These are phyloP conservation scores for Begonia peltatifolia DNA, from an alignment of 306 rosid species.

Conservation along the genomic window DNA sequence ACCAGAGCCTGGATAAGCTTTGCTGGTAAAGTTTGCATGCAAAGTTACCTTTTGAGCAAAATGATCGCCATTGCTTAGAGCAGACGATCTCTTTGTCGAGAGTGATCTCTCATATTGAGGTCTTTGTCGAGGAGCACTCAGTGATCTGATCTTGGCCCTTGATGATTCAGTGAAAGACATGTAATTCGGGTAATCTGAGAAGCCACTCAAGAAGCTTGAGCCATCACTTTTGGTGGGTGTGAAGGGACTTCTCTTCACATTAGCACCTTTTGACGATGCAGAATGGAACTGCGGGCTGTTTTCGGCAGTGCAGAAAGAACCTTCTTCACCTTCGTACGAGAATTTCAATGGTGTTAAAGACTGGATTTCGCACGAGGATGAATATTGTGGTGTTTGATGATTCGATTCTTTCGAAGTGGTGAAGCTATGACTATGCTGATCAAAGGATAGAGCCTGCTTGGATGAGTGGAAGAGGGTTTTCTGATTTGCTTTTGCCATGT, in stretches of 20 bases:
- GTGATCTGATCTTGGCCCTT: slow-evolving; percentile 55
- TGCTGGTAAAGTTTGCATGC: slow-evolving; percentile 42
- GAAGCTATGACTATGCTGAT: slow-evolving; percentile 33
- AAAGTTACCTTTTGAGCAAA: slow-evolving; percentile 27
- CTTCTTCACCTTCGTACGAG: slow-evolving; percentile 35
- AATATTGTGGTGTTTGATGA: slow-evolving; percentile 20
- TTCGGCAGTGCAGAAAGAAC: slow-evolving; percentile 47
- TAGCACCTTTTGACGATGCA: slow-evolving; percentile 36
- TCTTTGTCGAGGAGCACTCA: slow-evolving; percentile 72
- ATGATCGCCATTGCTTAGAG: slow-evolving; percentile 24
- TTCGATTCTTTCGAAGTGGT: slow-evolving; percentile 37
- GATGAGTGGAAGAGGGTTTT: slow-evolving; percentile 34
- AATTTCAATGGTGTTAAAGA: slow-evolving; percentile 27
- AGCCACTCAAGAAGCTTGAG: slow-evolving; percentile 35
- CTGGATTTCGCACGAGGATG: slow-evolving; percentile 31
- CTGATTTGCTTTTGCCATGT: slow-evolving; percentile 33
- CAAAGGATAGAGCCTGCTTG: slow-evolving; percentile 17
- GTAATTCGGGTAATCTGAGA: slow-evolving; percentile 52
- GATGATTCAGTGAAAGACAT: slow-evolving; percentile 82
- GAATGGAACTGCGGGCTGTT: slow-evolving; percentile 45
- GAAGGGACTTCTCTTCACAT: slow-evolving; percentile 47
- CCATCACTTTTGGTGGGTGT: slow-evolving; percentile 63
- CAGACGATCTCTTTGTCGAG: slow-evolving; percentile 41
- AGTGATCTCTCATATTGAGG: slow-evolving; percentile 41
- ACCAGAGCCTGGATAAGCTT: slow-evolving; percentile 76